Evolutionary conservation across 306 rosid species (phyloP).

Genomic region (Acacia confusa): DNA sequence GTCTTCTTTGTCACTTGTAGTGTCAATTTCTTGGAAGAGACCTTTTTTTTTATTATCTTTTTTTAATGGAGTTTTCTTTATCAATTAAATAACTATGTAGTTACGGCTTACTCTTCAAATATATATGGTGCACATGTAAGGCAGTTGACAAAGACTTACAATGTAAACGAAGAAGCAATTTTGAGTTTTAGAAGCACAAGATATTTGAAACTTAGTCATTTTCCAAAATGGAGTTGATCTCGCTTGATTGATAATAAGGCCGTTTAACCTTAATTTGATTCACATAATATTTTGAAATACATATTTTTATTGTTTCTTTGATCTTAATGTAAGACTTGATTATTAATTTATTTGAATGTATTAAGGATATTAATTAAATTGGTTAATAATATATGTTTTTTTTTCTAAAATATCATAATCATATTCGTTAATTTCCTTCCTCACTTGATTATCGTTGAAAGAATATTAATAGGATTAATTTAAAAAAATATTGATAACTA

Average conservation of each 20-base stretch:
- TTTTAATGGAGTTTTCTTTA: not conserved
- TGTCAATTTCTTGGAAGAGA: conserved; percentile 21
- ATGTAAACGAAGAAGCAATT: not conserved
- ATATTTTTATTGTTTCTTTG: too few species aligned
- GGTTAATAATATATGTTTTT: too few species aligned
- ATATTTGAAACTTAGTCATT: conserved; percentile 31
- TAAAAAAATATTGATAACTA: too few species aligned
- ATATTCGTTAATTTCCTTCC: too few species aligned
- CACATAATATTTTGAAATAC: too few species aligned
- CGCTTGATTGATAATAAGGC: not conserved
- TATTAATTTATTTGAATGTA: too few species aligned
- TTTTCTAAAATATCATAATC: too few species aligned
- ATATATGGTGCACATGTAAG: conserved; percentile 29
- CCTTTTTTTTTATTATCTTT: not conserved
- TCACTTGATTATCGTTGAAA: too few species aligned
- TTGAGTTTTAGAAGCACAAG: conserved; percentile 20
- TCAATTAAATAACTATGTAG: not conserved
- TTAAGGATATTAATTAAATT: too few species aligned
- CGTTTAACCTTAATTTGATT: too few species aligned
- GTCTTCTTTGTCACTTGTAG: conserved; percentile 43
- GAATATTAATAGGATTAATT: too few species aligned
- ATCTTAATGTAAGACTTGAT: too few species aligned
- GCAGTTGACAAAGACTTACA: conserved; percentile 41
- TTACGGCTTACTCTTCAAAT: conserved; percentile 25
- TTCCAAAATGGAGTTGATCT: not conserved